These are phyloP conservation scores for Podila clonocystis DNA, from an alignment of 192 early-diverging fungal genomes.

Conservation along the genomic window DNA sequence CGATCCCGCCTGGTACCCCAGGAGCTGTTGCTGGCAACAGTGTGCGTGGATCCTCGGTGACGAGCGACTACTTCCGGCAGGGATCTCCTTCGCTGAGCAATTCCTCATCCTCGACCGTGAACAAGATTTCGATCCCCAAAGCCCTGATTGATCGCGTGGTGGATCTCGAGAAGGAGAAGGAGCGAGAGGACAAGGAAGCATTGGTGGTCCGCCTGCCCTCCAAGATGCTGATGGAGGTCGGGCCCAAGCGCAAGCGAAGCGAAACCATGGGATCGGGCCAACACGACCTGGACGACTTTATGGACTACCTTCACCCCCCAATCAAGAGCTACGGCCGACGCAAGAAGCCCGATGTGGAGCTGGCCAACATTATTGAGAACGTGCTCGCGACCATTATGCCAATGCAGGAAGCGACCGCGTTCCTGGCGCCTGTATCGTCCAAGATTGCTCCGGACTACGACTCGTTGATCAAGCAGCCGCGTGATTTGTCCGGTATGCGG, in stretches of 20 bases:
- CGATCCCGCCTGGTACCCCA: conserved; percentile 30
- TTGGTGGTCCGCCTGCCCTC: conserved; percentile 36
- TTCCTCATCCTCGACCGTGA: conserved; percentile 1
- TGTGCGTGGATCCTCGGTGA: conserved; percentile 3
- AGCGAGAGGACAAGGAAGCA: conserved; percentile 45
- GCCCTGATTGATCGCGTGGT: conserved; percentile 46
- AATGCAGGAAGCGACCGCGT: conserved; percentile 57
- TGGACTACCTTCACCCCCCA: conserved; percentile 55
- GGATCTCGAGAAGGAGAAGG: conserved; percentile 37
- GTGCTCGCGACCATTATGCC: conserved; percentile 53
- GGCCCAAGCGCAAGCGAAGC: conserved; percentile 50
- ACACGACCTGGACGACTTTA: conserved; percentile 39
- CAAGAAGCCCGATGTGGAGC: conserved; percentile 58
- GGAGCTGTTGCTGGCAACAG: background rate
- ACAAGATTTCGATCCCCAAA: conserved; percentile 51
- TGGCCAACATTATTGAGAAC: conserved; percentile 56
- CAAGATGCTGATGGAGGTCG: conserved; percentile 35
- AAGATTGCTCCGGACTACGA: conserved; percentile 64
- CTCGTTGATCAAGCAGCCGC: conserved; percentile 59
- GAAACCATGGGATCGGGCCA: conserved; percentile 22
- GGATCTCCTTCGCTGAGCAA: conserved; percentile 18
- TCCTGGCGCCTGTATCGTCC: conserved; percentile 58
- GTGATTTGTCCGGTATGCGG: conserved; percentile 62
- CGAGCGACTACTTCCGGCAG: conserved; percentile 25
- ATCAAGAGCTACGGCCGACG: conserved; percentile 59